Conservation (phyloP, 345 rosid species). For the Cochlearia excelsa region DNA sequence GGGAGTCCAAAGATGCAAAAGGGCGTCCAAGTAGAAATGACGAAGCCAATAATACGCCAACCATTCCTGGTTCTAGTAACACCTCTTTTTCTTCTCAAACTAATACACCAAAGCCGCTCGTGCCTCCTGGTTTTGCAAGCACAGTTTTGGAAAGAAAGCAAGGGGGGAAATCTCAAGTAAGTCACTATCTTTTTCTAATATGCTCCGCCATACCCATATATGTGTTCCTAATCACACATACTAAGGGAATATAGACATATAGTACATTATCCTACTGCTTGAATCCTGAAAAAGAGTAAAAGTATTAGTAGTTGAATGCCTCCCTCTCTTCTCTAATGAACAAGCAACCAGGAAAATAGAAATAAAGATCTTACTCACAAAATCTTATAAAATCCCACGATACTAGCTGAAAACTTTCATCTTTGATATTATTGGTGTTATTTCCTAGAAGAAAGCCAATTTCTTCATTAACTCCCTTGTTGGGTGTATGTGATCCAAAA, state of each 20-base stretch:
- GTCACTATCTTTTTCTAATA: conserved; percentile 46
- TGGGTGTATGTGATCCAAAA: conserved; percentile 19
- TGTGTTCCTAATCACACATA: not conserved
- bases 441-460: conserved; percentile 1
- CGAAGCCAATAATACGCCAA: conserved; percentile 38
- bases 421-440: not conserved
- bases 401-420: not conserved
- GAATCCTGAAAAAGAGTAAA: conserved; percentile 2
- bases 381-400: not conserved
- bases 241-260: not conserved
- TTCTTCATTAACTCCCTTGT: conserved; percentile 1
- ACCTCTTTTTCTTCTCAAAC: conserved; percentile 43
- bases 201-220: conserved; percentile 25
- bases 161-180: conserved; percentile 48
- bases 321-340: not conserved
- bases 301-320: conserved; percentile 3
- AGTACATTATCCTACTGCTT: conserved; percentile 1
- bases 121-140: conserved; percentile 88
- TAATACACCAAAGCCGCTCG: conserved; percentile 82
- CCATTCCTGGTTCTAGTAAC: conserved; percentile 35
- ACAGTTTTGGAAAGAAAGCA: conserved; percentile 45
- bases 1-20: conserved; percentile 63
- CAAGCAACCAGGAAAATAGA: conserved; percentile 10
- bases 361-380: not conserved
- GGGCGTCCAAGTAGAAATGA: conserved; percentile 43